Evolutionary conservation across 2,329 filamentous ascomycete species (phyloP).

Genomic region (Didymella glomerata): DNA sequence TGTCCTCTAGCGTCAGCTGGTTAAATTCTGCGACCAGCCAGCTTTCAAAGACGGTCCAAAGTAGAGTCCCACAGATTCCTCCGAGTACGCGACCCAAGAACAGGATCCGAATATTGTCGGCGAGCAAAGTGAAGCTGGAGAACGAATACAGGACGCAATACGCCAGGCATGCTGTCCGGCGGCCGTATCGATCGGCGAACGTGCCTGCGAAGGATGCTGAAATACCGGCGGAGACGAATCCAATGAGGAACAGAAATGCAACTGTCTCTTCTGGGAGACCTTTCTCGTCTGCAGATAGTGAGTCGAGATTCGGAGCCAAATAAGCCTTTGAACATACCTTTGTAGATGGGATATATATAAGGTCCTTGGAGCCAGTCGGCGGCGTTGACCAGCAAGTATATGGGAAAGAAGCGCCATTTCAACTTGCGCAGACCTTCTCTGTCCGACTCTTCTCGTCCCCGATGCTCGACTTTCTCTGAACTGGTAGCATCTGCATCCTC

Average conservation of each 20-base stretch:
- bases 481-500: slow-evolving; percentile 15
- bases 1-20: slow-evolving; percentile 55
- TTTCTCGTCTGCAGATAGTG: slow-evolving; percentile 52
- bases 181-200: slow-evolving; percentile 61
- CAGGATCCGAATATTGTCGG: slow-evolving; percentile 56
- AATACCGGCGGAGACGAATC: slow-evolving; percentile 61
- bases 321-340: slow-evolving; percentile 37
- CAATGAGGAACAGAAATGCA: slow-evolving; percentile 49
- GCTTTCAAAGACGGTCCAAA: slow-evolving; percentile 68
- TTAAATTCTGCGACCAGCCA: slow-evolving; percentile 70
- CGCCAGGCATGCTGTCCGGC: slow-evolving; percentile 61
- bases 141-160: slow-evolving; percentile 64
- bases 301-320: neutral
- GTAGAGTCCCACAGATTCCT: slow-evolving; percentile 64
- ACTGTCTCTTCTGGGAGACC: slow-evolving; percentile 56
- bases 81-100: slow-evolving; percentile 64
- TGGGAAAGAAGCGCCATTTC: slow-evolving; percentile 55
- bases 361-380: slow-evolving; percentile 61
- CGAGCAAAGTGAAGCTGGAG: slow-evolving; percentile 63
- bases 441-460: slow-evolving; percentile 36
- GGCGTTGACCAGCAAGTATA: slow-evolving; percentile 55
- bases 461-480: slow-evolving; percentile 36
- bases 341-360: slow-evolving; percentile 63
- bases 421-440: slow-evolving; percentile 47
- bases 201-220: slow-evolving; percentile 60